Evolutionary conservation across 129 eudicot species (phyloP), one percentile per base, ranked within the genome.

Genomic region (Chrysanthemum seticuspe): DNA sequence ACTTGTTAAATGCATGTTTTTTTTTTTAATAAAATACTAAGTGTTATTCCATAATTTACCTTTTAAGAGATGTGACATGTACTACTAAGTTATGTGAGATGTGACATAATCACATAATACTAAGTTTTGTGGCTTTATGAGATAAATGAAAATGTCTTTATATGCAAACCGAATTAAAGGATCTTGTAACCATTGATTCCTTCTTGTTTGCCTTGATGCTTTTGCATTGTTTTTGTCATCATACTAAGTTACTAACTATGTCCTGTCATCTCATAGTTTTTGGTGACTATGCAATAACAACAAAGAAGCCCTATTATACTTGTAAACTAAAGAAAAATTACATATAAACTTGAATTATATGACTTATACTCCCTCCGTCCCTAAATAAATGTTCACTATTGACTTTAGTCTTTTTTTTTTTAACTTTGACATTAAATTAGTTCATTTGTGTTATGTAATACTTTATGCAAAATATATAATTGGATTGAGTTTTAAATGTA

Each of bases 121-220:
- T 29, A 68, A 55, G 47, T 8, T 23, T 55, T 72, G 65, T 78
- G 68, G 82, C 36, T 53, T 78, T 78, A 78, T 55, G 16, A 34
- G 13, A 78, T 55, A 4, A 25, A 8, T 16, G 13, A 72, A 52
- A 25, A 5, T 78, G 91, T 81, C 83, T 71, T 64, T 55, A 74
- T 83, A 68, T 81, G 80, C 47, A 19, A 76, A 68, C 80, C 63
- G 72, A 83, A 74, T 21, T 57, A 55, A 55, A 66, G 86, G 64
- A 87, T 87, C 86, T 87, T 76, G 53, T 72, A 44, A 36, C 60
- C 68, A 56, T 68, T 72, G 84, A 87, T 87, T 48, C 92, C 91
- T 19, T 7, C 61, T 70, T 73, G 66, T 64, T 57, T 72, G 56
- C 61, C 27, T 25, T 14, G 74, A 72, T 78, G 72, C 62, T 63